phyloP scores from a whole-genome alignment of 768 basidiomycete species.

The Suillus discolor region DNA sequence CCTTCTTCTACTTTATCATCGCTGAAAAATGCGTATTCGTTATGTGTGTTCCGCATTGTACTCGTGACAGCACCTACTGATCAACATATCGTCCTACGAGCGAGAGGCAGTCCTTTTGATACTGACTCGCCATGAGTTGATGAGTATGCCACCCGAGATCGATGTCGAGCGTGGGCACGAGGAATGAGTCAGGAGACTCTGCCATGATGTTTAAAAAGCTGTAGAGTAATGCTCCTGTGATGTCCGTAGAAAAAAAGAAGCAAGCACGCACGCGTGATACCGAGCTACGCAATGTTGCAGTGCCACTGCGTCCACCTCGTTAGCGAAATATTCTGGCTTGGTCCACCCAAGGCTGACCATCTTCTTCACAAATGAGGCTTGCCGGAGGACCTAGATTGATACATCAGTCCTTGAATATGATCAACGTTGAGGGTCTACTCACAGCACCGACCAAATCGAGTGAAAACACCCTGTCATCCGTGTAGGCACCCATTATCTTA shows the following conservation, averaged over 20 bases:
- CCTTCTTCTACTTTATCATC: slow-evolving; percentile 55
- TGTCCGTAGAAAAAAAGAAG: no score
- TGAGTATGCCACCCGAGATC: slow-evolving; percentile 77
- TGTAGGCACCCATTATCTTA: slow-evolving; percentile 50
- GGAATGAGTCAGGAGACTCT: slow-evolving; percentile 43
- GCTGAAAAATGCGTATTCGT: slow-evolving; percentile 27
- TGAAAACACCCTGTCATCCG: slow-evolving; percentile 52
- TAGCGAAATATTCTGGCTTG: slow-evolving; percentile 39
- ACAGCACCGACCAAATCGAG: slow-evolving; percentile 60
- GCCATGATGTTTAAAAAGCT: slow-evolving; percentile 60
- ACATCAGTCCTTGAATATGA: neutral
- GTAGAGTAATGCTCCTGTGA: neutral
- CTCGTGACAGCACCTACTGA: slow-evolving; percentile 43
- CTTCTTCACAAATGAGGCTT: slow-evolving; percentile 55
- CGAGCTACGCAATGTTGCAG: slow-evolving; percentile 53
- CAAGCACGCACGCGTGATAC: slow-evolving; percentile 53
- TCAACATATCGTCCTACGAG: slow-evolving; percentile 50
- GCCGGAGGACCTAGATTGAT: slow-evolving; percentile 47
- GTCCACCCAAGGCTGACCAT: slow-evolving; percentile 58
- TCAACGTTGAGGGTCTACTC: slow-evolving; percentile 10
- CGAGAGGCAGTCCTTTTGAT: slow-evolving; percentile 42
- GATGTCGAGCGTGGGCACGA: slow-evolving; percentile 66
- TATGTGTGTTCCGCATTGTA: neutral
- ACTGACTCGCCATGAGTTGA: slow-evolving; percentile 49
- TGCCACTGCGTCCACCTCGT: slow-evolving; percentile 40